Evolutionary conservation across 495 filamentous ascomycete species (phyloP).

Genomic region (Talaromyces thailandensis): DNA sequence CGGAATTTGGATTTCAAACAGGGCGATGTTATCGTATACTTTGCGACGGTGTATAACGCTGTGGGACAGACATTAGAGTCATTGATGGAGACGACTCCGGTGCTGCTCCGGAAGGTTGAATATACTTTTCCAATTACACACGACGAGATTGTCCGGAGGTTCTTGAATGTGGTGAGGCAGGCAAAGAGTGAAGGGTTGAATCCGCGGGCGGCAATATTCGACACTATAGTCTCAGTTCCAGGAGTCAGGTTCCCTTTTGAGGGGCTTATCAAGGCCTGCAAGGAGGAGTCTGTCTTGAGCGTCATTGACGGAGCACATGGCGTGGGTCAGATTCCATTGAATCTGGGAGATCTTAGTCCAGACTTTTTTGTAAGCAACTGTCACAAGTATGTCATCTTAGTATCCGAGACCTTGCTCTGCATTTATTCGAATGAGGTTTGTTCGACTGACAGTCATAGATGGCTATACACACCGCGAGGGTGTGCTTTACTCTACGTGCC

Average conservation of each 20-base stretch:
- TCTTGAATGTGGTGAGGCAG: slow-evolving; percentile 37
- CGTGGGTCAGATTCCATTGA: slow-evolving; percentile 64
- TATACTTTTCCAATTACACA: slow-evolving; percentile 53
- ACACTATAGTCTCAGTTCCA: slow-evolving; percentile 65
- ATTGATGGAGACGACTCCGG: slow-evolving; percentile 48
- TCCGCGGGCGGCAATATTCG: slow-evolving; percentile 61
- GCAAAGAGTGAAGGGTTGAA: slow-evolving; percentile 34
- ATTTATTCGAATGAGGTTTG: neutral
- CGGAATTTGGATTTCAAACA: slow-evolving; percentile 54
- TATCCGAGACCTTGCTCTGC: neutral
- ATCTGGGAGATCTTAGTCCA: slow-evolving; percentile 53
- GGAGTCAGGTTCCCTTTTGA: slow-evolving; percentile 77
- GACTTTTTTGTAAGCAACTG: slow-evolving; percentile 82
- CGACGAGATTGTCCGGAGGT: slow-evolving; percentile 42
- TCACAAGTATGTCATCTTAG: slow-evolving; percentile 54
- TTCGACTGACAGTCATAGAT: slow-evolving; percentile 32
- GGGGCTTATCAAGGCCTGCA: slow-evolving; percentile 49
- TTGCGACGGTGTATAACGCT: slow-evolving; percentile 68
- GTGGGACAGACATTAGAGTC: slow-evolving; percentile 64
- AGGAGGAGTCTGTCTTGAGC: slow-evolving; percentile 50
- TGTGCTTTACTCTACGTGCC: slow-evolving; percentile 77
- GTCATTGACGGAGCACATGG: slow-evolving; percentile 78
- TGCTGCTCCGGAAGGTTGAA: slow-evolving; percentile 28
- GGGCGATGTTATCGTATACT: slow-evolving; percentile 56
- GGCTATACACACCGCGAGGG: slow-evolving; percentile 77